Conservation (phyloP, 176 grass and related monocot genomes). For the Raddia distichophylla region DNA sequence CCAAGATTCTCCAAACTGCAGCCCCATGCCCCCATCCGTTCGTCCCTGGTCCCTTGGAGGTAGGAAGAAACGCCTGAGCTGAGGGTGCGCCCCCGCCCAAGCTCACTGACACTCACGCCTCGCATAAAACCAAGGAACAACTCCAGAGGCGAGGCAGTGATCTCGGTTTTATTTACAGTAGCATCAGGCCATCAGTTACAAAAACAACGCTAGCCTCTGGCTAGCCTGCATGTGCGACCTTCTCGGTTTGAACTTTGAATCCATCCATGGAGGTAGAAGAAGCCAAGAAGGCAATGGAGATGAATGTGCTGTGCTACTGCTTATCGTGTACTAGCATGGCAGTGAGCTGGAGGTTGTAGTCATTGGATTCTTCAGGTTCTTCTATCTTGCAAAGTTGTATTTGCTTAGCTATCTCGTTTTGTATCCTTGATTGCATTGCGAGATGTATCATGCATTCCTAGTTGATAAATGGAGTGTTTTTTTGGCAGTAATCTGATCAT, state of each 20-base stretch:
- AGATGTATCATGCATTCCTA: neutral
- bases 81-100: neutral
- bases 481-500: neutral
- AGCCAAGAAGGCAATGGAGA: neutral
- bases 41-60: neutral
- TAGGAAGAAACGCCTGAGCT: neutral
- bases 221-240: slow-evolving; percentile 19
- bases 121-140: neutral
- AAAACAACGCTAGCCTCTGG: neutral
- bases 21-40: neutral
- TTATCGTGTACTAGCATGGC: neutral
- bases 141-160: neutral
- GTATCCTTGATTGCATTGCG: neutral
- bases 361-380: neutral
- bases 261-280: neutral
- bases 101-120: neutral
- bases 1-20: slow-evolving; percentile 31
- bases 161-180: neutral
- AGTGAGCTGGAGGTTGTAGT: neutral
- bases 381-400: slow-evolving; percentile 3
- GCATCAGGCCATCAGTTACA: neutral
- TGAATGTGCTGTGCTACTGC: neutral
- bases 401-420: neutral
- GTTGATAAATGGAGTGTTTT: slow-evolving; percentile 1
- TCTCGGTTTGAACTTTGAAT: neutral